Evolutionary conservation across 257 asterid species (phyloP).

Genomic region (Vinca minor): DNA sequence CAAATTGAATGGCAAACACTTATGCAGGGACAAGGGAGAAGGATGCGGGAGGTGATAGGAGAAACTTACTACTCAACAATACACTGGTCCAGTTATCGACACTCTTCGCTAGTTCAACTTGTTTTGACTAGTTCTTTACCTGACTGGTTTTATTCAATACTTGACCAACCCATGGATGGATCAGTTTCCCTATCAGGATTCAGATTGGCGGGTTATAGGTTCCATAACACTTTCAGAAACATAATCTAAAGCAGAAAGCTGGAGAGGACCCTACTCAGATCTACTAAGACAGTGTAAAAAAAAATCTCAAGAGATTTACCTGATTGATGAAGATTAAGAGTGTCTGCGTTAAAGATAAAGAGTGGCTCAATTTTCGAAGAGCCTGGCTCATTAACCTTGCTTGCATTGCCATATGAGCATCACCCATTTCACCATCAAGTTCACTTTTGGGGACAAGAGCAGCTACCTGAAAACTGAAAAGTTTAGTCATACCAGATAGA

Average conservation of each 20-base stretch:
- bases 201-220: too few relatives aligned
- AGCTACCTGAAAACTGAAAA: conserved; percentile 60
- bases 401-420: conserved; percentile 99
- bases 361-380: conserved; percentile 91
- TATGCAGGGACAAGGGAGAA: too few relatives aligned
- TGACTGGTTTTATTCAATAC: too few relatives aligned
- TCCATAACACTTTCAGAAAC: too few relatives aligned
- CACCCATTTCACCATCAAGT: conserved; percentile 99
- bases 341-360: conserved; percentile 84
- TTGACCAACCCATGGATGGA: too few relatives aligned
- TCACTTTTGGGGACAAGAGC: conserved; percentile 95
- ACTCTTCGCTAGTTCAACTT: too few relatives aligned
- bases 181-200: too few relatives aligned
- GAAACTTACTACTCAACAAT: too few relatives aligned
- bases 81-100: too few relatives aligned
- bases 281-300: neutral
- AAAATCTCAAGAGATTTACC: conserved; percentile 30
- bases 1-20: too few relatives aligned
- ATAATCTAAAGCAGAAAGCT: neutral
- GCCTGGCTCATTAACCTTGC: conserved; percentile 99
- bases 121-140: too few relatives aligned
- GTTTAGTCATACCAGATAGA: neutral
- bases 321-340: conserved; percentile 83
- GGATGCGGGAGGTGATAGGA: too few relatives aligned
- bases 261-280: neutral